Conservation (phyloP, 31 red algal species). For the Asparagopsis taxiformis region DNA sequence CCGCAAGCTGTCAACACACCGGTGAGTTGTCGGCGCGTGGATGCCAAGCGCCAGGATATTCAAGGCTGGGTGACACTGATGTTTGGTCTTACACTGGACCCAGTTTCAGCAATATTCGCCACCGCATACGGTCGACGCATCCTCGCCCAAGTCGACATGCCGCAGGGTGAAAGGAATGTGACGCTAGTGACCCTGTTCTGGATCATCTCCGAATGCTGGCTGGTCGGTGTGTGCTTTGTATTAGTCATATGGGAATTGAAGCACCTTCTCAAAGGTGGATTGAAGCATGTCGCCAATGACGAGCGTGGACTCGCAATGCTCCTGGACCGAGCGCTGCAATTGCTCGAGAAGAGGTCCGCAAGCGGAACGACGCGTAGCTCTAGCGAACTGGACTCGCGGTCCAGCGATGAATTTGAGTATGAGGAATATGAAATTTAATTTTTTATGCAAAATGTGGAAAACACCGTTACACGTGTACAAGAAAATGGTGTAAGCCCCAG, state of each 20-base stretch:
- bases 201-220: conserved; percentile 5
- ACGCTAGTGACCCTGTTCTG: background rate
- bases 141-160: background rate
- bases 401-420: too few species aligned
- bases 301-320: conserved; percentile 21
- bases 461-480: too few species aligned
- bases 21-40: background rate
- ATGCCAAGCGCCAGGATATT: conserved; percentile 12
- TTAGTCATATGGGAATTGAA: background rate
- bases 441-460: too few species aligned
- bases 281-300: conserved; percentile 4
- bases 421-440: too few species aligned
- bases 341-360: too few species aligned
- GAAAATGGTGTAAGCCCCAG: too few species aligned
- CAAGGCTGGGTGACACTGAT: conserved; percentile 1
- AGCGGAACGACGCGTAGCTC: too few species aligned
- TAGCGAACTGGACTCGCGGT: too few species aligned
- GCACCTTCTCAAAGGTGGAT: background rate
- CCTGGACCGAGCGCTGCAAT: too few species aligned
- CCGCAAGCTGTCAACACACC: background rate
- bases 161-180: conserved; percentile 9
- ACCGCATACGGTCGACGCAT: conserved; percentile 2
- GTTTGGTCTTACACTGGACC: background rate
- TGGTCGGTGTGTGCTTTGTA: conserved; percentile 1
- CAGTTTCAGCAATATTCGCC: conserved; percentile 2